Percentiles rank a stretch among this genome's conserved stretches.
Evolutionary conservation across 2,329 filamentous ascomycete species (phyloP).

Genomic region (Phyllosticta citribraziliensis): DNA sequence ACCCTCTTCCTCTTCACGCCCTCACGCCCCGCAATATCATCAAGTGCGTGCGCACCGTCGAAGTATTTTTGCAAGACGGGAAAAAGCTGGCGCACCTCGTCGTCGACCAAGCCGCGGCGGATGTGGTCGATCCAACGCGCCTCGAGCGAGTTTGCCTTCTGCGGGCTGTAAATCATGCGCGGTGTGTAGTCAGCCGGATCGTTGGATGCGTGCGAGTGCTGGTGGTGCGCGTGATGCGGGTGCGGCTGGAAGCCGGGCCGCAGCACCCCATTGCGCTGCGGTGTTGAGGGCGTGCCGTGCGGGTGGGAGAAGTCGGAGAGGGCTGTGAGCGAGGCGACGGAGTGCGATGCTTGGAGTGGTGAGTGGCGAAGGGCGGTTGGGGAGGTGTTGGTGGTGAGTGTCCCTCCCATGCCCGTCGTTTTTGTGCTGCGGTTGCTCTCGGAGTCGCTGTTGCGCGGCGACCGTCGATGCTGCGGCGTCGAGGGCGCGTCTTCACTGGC

Average conservation of each 20-base stretch:
- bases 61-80: constrained; percentile 72
- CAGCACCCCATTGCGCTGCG: constrained; percentile 8
- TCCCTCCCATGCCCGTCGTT: constrained; percentile 9
- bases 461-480: constrained; percentile 19
- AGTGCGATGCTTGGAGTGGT: constrained; percentile 22
- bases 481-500: constrained; percentile 14
- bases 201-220: background rate
- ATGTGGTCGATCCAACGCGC: constrained; percentile 54
- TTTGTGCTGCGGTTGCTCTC: constrained; percentile 26
- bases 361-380: constrained; percentile 19
- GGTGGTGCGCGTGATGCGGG: constrained; percentile 11
- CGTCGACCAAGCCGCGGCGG: constrained; percentile 22
- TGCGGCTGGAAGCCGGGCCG: constrained; percentile 12
- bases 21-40: constrained; percentile 77
- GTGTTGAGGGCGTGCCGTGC: constrained; percentile 8
- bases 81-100: constrained; percentile 57
- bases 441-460: constrained; percentile 11
- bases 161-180: constrained; percentile 58
- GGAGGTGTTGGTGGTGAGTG: constrained; percentile 10
- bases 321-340: constrained; percentile 2
- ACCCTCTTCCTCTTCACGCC: constrained; percentile 70
- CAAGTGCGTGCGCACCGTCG: constrained; percentile 73
- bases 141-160: constrained; percentile 68
- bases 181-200: constrained; percentile 19
- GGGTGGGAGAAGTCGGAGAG: constrained; percentile 1